Evolutionary conservation across 1,284 basidiomycete genomes (phyloP), one percentile per base, ranked within the genome.

Genomic region (Ceratobasidium sp.): DNA sequence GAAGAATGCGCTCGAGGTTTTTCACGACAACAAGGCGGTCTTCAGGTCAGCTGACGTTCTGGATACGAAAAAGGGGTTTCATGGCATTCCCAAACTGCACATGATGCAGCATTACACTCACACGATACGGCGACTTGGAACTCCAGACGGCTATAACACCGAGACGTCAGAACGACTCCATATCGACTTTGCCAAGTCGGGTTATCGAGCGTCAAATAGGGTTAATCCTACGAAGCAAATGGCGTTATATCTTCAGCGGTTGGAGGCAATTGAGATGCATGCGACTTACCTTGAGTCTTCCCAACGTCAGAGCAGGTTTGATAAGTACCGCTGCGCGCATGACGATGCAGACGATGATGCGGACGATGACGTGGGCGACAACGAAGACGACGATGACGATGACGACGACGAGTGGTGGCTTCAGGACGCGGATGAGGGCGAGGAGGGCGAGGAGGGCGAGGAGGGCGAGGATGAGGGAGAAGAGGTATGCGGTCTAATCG

Each of bases 31-130:
- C 29, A 81, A 83, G 0, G 27, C 78, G 1, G 76, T 84, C 0
- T 87, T 86, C 72, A 62, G 79, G 9, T 72, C 75, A 0, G 78
- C 81, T 6, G 80, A 80, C 3, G 77, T 81, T 36, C 76, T 79
- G 5, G 57, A 65, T 15, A 56, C 54, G 9, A 48, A 69, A 14
- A 22, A n/a, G 0, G 73, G 60, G 41, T 84, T 86, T 79, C 83
- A 84, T 71, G 41, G 36, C 17, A 82, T 86, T 45, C 82, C 81
- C 0, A 86, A 86, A 69, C 33, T 85, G 1, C 84, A 85, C 64
- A 76, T 78, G 6, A 77, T 85, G 1, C 27, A 73, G 17, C 74
- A 77, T 36, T 78, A 75, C 33, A 31, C 31, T 15, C 22, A 44
- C 29, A 33, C 50, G 8, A 75, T 75, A 22, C 27, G 24, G 8